Percentiles rank a stretch among this genome's conserved stretches.
Evolutionary conservation across 2,329 filamentous ascomycete genomes (phyloP).

Genomic region (Fusarium xyrophilum): DNA sequence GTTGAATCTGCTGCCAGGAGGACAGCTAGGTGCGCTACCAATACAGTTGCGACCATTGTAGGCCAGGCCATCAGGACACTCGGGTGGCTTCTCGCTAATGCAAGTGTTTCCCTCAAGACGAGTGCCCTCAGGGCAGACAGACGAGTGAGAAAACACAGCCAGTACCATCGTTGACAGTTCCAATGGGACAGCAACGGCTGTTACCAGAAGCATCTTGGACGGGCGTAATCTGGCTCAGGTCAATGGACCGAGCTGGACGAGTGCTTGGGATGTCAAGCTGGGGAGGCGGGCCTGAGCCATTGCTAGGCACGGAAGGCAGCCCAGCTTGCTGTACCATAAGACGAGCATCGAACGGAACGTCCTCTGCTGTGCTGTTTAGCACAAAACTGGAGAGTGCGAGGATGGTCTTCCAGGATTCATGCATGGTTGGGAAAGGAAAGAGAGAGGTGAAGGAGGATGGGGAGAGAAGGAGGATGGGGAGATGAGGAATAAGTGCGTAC

Average conservation of each 20-base stretch:
- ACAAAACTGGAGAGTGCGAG: not conserved
- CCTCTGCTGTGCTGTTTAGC: not conserved
- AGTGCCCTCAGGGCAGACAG: constrained; percentile 13
- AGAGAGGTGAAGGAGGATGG: not conserved
- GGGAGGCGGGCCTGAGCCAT: not conserved
- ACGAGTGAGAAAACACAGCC: constrained; percentile 28
- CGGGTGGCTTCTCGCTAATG: constrained; percentile 1
- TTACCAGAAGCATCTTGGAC: constrained; percentile 6
- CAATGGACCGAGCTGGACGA: constrained; percentile 2
- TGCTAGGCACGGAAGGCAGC: not conserved
- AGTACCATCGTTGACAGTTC: constrained; percentile 23
- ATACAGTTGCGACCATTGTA: constrained; percentile 15
- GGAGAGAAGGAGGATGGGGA: not conserved
- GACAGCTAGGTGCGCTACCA: not conserved
- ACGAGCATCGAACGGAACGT: not conserved
- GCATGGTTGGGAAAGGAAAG: not conserved
- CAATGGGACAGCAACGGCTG: constrained; percentile 14
- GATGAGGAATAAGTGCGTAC: not conserved
- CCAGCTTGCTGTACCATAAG: constrained; percentile 5
- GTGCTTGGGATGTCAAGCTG: not conserved
- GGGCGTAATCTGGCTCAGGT: constrained; percentile 11
- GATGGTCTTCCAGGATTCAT: constrained; percentile 2
- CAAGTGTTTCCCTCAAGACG: constrained; percentile 21
- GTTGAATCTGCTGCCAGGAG: constrained; percentile 6
- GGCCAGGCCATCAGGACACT: constrained; percentile 1